Percentiles rank a stretch among this genome's conserved stretches.
phyloP scores from a whole-genome alignment of 148 eudicot species.

The Pharnaceum exiguum region DNA sequence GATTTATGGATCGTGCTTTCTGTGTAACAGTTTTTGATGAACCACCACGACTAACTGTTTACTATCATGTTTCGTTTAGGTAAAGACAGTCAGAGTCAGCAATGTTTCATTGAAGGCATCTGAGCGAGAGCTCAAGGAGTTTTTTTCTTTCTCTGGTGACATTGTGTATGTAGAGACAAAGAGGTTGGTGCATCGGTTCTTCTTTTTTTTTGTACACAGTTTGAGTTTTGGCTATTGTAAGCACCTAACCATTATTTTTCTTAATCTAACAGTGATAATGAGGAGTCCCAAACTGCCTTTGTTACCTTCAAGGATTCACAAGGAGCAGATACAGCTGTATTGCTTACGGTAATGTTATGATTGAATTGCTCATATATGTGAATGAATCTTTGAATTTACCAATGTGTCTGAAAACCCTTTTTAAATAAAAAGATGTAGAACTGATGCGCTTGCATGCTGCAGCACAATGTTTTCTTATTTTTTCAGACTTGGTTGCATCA shows the following conservation, averaged over 20 bases:
- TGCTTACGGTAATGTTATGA: constrained; percentile 64
- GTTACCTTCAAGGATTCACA: constrained; percentile 87
- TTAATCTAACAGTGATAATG: constrained; percentile 48
- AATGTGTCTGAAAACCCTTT: too few relatives aligned
- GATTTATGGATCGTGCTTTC: background rate
- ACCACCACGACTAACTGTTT: background rate
- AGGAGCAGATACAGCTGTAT: constrained; percentile 91
- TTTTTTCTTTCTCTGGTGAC: constrained; percentile 94
- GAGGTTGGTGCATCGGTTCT: constrained; percentile 45
- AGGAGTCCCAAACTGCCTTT: constrained; percentile 62
- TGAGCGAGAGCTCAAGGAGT: constrained; percentile 70
- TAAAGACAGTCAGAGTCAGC: constrained; percentile 76
- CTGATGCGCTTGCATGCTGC: too few relatives aligned
- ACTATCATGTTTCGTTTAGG: constrained; percentile 25
- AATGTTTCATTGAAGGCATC: constrained; percentile 73
- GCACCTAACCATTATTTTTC: constrained; percentile 5
- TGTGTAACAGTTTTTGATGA: background rate
- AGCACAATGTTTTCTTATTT: too few relatives aligned
- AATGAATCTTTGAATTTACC: too few relatives aligned
- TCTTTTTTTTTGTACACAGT: background rate
- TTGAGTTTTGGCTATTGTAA: constrained; percentile 1
- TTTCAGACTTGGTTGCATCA: too few relatives aligned
- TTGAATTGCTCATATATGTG: background rate
- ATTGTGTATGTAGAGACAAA: constrained; percentile 72
- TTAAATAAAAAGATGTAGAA: too few relatives aligned